Conservation (phyloP, 1,284 basidiomycete genomes). For the Ustilago trichophora region DNA sequence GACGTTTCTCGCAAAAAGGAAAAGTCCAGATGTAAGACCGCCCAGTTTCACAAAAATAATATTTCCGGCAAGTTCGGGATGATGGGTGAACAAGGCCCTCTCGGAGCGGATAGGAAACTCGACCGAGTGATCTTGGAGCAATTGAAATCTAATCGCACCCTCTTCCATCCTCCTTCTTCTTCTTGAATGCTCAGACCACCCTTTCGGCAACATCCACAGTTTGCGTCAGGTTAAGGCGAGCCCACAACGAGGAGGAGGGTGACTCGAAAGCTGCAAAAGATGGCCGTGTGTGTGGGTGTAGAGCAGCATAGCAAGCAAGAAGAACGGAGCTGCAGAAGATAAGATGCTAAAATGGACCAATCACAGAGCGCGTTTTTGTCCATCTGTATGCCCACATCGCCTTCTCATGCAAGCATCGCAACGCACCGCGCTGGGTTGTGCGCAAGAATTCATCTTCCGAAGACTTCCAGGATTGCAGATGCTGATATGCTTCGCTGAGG, state of each 20-base stretch:
- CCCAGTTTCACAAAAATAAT: too few species aligned
- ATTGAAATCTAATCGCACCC: conserved; percentile 26
- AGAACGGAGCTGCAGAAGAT: conserved; percentile 7
- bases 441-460: too few species aligned
- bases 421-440: neutral
- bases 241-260: too few species aligned
- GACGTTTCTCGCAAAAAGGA: neutral
- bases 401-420: neutral
- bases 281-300: too few species aligned
- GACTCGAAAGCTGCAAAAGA: too few species aligned
- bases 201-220: too few species aligned
- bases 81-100: neutral
- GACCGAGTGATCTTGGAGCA: conserved; percentile 11
- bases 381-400: neutral
- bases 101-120: conserved; percentile 45
- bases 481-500: neutral
- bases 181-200: too few species aligned
- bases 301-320: too few species aligned
- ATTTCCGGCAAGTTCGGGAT: too few species aligned
- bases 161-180: conserved; percentile 4
- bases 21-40: conserved; percentile 1
- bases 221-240: conserved; percentile 41
- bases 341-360: conserved; percentile 26
- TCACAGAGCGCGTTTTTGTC: conserved; percentile 20
- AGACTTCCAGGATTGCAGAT: too few species aligned